Base-by-base conservation (phyloP, 1,139 yeast species). In the Zygosaccharomyces sapae region DNA sequence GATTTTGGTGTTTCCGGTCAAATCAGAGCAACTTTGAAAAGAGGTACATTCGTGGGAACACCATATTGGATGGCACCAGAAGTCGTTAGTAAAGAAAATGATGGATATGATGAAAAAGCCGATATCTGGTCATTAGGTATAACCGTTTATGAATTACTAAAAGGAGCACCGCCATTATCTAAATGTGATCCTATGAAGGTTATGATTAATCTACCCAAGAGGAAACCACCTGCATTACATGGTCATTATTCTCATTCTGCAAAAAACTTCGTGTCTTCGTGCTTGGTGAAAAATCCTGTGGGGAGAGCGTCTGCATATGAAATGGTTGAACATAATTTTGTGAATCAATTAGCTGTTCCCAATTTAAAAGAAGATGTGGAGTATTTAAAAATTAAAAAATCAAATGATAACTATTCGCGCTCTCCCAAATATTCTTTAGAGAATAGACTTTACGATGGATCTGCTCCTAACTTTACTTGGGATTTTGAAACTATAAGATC, bases 11-110 rank as follows among this genome's bases (percentile, higher is more conserved):
- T 87, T 6, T 83, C 90, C 57, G 92, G 92, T 0, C 88, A 85
- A 59, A 70, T 86, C 33, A 76, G 83, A n/a, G 71, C 78, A 35
- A 79, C 86, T 0, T 71, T 73, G 42, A 73, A 75, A 45, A 79
- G 77, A 54, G 77, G 81, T 54, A 86, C 95, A 0, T 83, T 86
- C 71, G 95, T 86, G 31, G 96, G 96, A 0, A 86, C 95, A 0
- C 95, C 95, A 16, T 86, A 80, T 65, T 87, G 95, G 95, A 87
- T 87, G 95, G 95, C 95, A 0, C 96, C 95, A 0, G 96, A 87
- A 61, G 84, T 86, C 27, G 83, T 87, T 22, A 44, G 53, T 4
- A 55, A 57, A 47, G 56, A 57, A 31, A 61, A 69, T 12, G 66
- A 67, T 13, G 90, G 90, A 1, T 85, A 87, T 60, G 75, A 85